Evolutionary conservation across 352 stramenopile genomes (phyloP), one percentile per base, ranked within the genome.

Genomic region (Pythium brachiatum): DNA sequence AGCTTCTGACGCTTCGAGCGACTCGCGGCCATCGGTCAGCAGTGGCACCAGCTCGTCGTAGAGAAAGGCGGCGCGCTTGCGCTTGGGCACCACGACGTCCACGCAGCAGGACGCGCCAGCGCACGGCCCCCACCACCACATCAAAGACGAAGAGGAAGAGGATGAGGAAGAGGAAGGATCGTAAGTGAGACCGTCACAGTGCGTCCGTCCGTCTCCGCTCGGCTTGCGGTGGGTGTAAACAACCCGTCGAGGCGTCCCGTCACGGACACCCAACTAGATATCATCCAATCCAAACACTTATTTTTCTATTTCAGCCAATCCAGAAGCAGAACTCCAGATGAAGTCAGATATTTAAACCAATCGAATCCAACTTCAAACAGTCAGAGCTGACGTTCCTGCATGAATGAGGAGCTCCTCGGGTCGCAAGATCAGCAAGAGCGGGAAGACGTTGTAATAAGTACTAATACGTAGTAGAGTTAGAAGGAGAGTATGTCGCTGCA

Each of bases 111-210:
- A 79, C 2, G 74, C 72, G 54, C 79, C 72, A 11, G 83, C 80
- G 62, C 77, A 90, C 6, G 69, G 41, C 7, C 80, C 79, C 58
- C 75, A 87, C 81, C 81, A 89, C 79, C 78, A 88, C 80, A 90
- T 89, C 11, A 27, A 20, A 47, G 7, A 8, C 41, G 4, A 18
- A 13, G 6, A 26, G 27, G 46, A 20, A 39, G 32, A 44, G 27
- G n/a, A 29, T 6, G n/a, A 44, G 11, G 25, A 53, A 21, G 39
- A 53, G 18, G 54, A 41, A 43, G 54, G 41, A 50, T 23, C 21
- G 12, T 18, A 43, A 48, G 41, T 48, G 41, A 48, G 41, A 7
- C 20, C 41, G 41, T 34, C 29, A 9, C 29, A 9, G 29, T 48
- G n/a, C 41, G 41, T 48, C 39, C n/a, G 39, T 26, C 41, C 7